Conservation (phyloP, 768 basidiomycete genomes). For the Neoboletus subvelutipes region DNA sequence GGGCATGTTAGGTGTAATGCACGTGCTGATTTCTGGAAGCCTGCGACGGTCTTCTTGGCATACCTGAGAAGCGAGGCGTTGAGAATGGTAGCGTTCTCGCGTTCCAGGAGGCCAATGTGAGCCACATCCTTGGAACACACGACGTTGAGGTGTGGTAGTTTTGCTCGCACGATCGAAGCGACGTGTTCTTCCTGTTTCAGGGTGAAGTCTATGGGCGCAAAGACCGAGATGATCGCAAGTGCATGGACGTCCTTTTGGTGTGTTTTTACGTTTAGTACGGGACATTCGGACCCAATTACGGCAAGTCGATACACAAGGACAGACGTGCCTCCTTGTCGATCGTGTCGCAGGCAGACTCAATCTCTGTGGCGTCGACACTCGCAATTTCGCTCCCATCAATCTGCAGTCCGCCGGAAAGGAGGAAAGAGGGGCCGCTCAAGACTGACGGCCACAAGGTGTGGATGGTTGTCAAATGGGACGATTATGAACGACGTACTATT, state of each 20-base stretch:
- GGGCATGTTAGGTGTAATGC: constrained; percentile 48
- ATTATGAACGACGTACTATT: constrained; percentile 23
- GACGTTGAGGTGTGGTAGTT: constrained; percentile 44
- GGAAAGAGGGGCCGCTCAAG: constrained; percentile 30
- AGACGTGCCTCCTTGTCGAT: constrained; percentile 35
- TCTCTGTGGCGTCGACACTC: constrained; percentile 42
- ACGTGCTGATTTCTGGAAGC: constrained; percentile 52
- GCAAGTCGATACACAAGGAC: not conserved
- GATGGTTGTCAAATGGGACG: not conserved
- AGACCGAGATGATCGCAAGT: constrained; percentile 49
- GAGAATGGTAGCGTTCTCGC: constrained; percentile 68
- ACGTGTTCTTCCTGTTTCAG: constrained; percentile 49
- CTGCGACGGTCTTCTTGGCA: constrained; percentile 53
- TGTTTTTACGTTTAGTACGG: constrained; percentile 5
- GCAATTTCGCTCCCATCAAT: constrained; percentile 49
- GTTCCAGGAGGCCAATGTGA: constrained; percentile 57
- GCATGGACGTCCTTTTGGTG: constrained; percentile 23
- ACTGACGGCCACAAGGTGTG: constrained; percentile 12
- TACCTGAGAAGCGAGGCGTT: constrained; percentile 64
- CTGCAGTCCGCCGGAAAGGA: constrained; percentile 42
- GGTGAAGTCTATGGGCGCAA: constrained; percentile 46
- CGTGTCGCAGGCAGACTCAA: constrained; percentile 41
- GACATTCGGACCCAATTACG: not conserved
- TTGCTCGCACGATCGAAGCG: constrained; percentile 39
- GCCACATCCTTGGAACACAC: constrained; percentile 58